phyloP scores from a whole-genome alignment of 192 early-diverging fungal species.

The Oehlia diaphana region DNA sequence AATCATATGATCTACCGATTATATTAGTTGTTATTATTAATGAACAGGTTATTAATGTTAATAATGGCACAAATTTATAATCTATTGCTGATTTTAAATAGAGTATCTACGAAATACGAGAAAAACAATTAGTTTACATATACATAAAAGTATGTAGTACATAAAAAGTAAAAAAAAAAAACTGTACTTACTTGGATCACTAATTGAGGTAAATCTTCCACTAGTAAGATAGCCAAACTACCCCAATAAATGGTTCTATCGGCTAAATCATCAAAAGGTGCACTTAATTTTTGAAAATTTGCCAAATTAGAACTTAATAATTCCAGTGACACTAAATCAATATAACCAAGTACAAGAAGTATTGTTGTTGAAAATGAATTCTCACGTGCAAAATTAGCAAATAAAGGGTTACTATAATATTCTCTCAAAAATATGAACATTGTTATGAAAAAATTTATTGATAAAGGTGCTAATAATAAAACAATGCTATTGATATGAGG shows the following conservation, averaged over 20 bases:
- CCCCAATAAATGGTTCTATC: neutral
- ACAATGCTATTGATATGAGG: neutral
- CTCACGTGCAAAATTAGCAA: neutral
- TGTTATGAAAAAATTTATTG: constrained; percentile 3
- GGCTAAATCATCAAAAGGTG: neutral
- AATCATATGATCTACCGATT: neutral
- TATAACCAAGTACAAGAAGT: neutral
- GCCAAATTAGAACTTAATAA: constrained; percentile 3
- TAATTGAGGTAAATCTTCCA: constrained; percentile 5
- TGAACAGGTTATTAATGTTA: neutral
- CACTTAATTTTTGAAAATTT: neutral
- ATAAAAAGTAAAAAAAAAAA: too few relatives aligned
- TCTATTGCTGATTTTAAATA: neutral
- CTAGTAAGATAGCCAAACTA: neutral
- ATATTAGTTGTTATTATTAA: neutral
- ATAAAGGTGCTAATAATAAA: neutral
- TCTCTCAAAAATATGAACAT: constrained; percentile 4
- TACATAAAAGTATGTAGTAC: too few relatives aligned
- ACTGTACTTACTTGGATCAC: neutral
- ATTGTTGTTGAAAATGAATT: neutral
- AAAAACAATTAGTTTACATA: neutral
- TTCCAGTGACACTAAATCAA: neutral
- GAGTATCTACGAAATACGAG: neutral
- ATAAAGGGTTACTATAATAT: neutral
- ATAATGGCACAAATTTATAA: constrained; percentile 18